phyloP scores from a whole-genome alignment of 495 filamentous ascomycete genomes.

The Cryomyces minteri region DNA sequence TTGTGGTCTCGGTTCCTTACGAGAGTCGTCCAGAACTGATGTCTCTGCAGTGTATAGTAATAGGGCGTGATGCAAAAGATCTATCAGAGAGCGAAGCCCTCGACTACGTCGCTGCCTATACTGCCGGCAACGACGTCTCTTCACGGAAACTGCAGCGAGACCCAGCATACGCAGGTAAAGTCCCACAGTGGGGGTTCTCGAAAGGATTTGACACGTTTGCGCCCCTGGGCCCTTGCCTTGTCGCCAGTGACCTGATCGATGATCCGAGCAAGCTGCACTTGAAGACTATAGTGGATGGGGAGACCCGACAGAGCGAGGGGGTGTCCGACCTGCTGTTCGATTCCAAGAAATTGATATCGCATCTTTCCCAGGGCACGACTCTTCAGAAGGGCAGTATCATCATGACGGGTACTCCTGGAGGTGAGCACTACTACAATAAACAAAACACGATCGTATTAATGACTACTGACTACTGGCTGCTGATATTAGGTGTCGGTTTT shows the following conservation, averaged over 20 bases:
- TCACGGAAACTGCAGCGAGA: slow-evolving; percentile 28
- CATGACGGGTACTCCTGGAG: slow-evolving; percentile 18
- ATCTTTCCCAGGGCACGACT: slow-evolving; percentile 20
- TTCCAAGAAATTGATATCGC: slow-evolving; percentile 17
- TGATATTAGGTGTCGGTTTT: slow-evolving; percentile 17
- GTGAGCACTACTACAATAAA: not conserved
- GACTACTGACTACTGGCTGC: not conserved
- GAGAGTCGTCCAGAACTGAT: not conserved
- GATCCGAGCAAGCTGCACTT: slow-evolving; percentile 15
- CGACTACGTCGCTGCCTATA: slow-evolving; percentile 29
- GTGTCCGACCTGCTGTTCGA: slow-evolving; percentile 18
- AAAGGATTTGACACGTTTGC: slow-evolving; percentile 22
- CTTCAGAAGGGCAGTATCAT: slow-evolving; percentile 16
- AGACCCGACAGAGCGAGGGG: slow-evolving; percentile 20
- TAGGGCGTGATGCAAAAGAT: slow-evolving; percentile 28
- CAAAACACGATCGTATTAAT: not conserved
- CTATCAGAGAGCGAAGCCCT: slow-evolving; percentile 25
- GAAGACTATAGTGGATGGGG: slow-evolving; percentile 23
- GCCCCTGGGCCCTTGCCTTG: slow-evolving; percentile 23
- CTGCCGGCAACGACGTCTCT: slow-evolving; percentile 30
- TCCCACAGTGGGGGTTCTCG: slow-evolving; percentile 19
- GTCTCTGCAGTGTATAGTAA: slow-evolving; percentile 15
- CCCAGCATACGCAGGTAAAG: slow-evolving; percentile 17
- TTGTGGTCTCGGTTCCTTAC: not conserved
- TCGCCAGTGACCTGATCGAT: slow-evolving; percentile 12